These are phyloP conservation scores for Stenocarpella maydis DNA, from an alignment of 2,329 filamentous ascomycete species.

Conservation along the genomic window DNA sequence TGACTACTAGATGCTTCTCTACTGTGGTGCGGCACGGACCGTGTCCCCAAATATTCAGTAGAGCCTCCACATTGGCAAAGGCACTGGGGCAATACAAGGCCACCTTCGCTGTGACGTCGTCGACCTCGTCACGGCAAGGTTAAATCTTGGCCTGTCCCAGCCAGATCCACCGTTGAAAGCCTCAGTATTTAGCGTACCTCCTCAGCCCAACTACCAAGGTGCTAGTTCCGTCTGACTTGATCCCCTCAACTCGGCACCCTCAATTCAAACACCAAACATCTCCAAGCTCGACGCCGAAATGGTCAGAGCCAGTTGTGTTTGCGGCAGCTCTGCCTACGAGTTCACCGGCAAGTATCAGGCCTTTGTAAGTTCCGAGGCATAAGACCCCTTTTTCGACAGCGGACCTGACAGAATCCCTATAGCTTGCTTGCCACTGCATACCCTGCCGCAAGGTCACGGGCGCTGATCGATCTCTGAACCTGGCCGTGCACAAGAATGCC, in stretches of 20 bases:
- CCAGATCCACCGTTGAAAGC: neutral
- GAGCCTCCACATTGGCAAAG: neutral
- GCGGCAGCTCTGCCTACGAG: conserved; percentile 24
- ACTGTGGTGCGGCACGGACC: no score
- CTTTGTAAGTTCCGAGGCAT: neutral
- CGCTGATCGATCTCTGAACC: conserved; percentile 25
- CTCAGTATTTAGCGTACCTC: neutral
- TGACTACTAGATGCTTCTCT: neutral
- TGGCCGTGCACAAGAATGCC: conserved; percentile 15
- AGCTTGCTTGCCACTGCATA: conserved; percentile 28
- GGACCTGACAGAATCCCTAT: neutral
- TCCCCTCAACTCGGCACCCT: neutral
- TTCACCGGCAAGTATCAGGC: conserved; percentile 24
- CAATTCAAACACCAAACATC: no score
- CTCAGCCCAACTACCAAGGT: no score
- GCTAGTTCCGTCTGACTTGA: neutral
- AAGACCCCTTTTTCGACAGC: neutral
- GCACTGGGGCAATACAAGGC: neutral
- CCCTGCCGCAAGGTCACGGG: conserved; percentile 31
- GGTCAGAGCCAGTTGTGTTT: conserved; percentile 31
- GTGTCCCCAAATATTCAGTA: no score
- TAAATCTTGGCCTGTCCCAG: conserved; percentile 4
- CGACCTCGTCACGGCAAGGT: neutral
- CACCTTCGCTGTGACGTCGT: conserved; percentile 5
- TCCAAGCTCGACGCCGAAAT: conserved; percentile 3